Evolutionary conservation across 1,284 basidiomycete species (phyloP), one percentile per base, ranked within the genome.

Genomic region (Malassezia globosa): DNA sequence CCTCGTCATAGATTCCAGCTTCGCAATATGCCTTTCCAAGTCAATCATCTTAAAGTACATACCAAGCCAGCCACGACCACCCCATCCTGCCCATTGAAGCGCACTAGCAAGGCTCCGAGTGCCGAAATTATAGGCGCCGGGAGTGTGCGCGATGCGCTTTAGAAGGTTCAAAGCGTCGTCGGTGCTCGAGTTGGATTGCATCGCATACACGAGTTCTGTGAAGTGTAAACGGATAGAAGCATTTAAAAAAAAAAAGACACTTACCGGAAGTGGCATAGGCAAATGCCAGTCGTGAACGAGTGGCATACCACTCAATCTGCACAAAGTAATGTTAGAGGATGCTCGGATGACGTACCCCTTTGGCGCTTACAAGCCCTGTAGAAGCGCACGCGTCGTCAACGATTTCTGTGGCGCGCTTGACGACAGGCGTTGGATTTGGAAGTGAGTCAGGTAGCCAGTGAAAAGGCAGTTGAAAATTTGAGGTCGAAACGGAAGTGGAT

Each of bases 11-110:
- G 22, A 23, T 37, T 37, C 22, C 16, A 42, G 24, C 49, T 51
- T 22, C 49, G 49, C 25, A 47, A 24, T 13, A 51, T 51, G 22
- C 49, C 49, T 46, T 23, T 6, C n/a, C n/a, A 31, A 2, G 25
- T 37, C 19, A 46, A 21, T n/a, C 1, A 23, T 6, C 18, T 4
- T n/a, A 14, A 4, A 6, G n/a, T 8, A 45, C 43, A 34, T 43
- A 52, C 50, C 50, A 13, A 52, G 36, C 50, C 50, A 52, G 26
- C 50, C 50, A 7, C 45, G 44, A 5, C 50, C 50, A 11, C 50
- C 50, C 50, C 50, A 52, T 42, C 37, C 35, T 1, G 33, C 23
- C 50, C 50, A 52, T 25, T 38, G 38, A 8, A 35, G 21, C 6
- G 46, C 14, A 24, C 39, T 31, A 2, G 16, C 7, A 4, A 36